Evolutionary conservation across 176 grass and related monocot genomes (phyloP).

Genomic region (Otatea glauca): DNA sequence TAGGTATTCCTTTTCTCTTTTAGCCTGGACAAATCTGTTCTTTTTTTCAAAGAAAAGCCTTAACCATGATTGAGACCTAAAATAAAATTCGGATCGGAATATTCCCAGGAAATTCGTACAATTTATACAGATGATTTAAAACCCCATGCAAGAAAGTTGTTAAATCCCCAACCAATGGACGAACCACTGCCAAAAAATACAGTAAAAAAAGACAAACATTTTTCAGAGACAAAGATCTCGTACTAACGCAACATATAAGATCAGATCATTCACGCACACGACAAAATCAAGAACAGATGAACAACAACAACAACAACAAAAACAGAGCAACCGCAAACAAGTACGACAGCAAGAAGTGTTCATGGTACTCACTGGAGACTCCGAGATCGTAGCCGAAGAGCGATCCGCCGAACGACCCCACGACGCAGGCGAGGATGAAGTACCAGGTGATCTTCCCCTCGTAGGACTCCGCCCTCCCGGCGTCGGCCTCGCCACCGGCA

Average conservation of each 20-base stretch:
- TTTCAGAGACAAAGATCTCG: neutral
- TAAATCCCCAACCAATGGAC: neutral
- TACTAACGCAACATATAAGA: neutral
- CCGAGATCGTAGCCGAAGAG: conserved; percentile 99
- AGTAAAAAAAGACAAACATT: neutral
- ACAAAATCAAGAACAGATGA: neutral
- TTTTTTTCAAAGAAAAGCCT: neutral
- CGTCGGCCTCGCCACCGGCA: conserved; percentile 43
- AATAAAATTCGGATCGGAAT: conserved; percentile 14
- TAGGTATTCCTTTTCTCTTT: neutral
- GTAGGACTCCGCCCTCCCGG: conserved; percentile 70
- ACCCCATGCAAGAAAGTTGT: neutral
- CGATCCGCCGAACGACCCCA: conserved; percentile 94
- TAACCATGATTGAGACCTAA: conserved; percentile 7
- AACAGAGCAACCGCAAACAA: neutral
- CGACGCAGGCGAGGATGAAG: conserved; percentile 88
- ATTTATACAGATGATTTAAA: neutral
- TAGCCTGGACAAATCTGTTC: neutral
- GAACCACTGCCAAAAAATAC: neutral
- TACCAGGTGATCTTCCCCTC: conserved; percentile 86
- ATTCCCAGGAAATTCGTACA: neutral
- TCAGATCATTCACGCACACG: neutral
- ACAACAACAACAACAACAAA: neutral
- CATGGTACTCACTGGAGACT: conserved; percentile 69
- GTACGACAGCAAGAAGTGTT: neutral